These are phyloP conservation scores for Globisporangium ultimum DNA, from an alignment of 352 stramenopile species.

Conservation along the genomic window DNA sequence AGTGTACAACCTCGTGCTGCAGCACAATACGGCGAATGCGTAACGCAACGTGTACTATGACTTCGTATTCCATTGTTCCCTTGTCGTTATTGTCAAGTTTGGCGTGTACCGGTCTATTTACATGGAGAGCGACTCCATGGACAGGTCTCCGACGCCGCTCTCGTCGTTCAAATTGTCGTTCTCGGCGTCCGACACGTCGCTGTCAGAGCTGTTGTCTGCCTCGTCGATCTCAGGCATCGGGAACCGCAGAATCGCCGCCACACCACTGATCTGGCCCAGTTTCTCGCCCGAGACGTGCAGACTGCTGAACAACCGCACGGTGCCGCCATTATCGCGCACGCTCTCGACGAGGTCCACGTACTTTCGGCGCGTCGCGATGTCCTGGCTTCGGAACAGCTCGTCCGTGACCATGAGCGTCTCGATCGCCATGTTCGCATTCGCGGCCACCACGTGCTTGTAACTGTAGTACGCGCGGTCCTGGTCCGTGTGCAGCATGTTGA, in stretches of 20 bases:
- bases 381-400: slow-evolving; percentile 91
- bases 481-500: slow-evolving; percentile 94
- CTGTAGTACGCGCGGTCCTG: slow-evolving; percentile 97
- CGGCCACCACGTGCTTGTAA: slow-evolving; percentile 91
- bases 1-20: slow-evolving; percentile 67
- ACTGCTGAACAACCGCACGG: slow-evolving; percentile 93
- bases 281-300: slow-evolving; percentile 95
- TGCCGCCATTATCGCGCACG: slow-evolving; percentile 88
- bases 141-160: slow-evolving; percentile 61
- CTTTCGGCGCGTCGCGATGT: slow-evolving; percentile 86
- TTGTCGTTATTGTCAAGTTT: slow-evolving; percentile 6
- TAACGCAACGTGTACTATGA: slow-evolving; percentile 5
- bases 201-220: slow-evolving; percentile 60
- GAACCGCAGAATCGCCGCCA: slow-evolving; percentile 95
- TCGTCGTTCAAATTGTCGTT: slow-evolving; percentile 30
- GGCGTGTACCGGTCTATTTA: slow-evolving; percentile 19
- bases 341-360: slow-evolving; percentile 95
- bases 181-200: slow-evolving; percentile 44
- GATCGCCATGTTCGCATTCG: slow-evolving; percentile 92
- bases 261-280: slow-evolving; percentile 91
- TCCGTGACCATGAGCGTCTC: slow-evolving; percentile 96
- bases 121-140: slow-evolving; percentile 57
- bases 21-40: slow-evolving; percentile 51
- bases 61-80: background rate
- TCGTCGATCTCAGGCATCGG: slow-evolving; percentile 96